phyloP scores from a whole-genome alignment of 768 basidiomycete species.

The Leccinum sublutescens region DNA sequence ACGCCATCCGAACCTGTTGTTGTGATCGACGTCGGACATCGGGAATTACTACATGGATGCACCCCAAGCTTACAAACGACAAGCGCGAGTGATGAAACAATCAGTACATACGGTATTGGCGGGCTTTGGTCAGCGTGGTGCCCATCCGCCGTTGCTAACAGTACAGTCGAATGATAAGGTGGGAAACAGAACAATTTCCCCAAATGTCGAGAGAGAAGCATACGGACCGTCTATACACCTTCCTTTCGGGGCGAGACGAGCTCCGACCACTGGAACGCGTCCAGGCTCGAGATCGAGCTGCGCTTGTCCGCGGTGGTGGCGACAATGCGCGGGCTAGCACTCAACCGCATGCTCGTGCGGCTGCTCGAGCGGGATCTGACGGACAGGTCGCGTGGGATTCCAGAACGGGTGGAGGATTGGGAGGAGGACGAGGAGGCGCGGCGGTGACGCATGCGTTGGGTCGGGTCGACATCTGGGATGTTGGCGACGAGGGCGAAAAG shows the following conservation, averaged over 20 bases:
- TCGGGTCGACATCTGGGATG: slow-evolving; percentile 73
- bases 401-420: slow-evolving; percentile 43
- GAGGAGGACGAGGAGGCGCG: slow-evolving; percentile 75
- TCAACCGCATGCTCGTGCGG: slow-evolving; percentile 37
- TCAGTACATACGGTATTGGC: slow-evolving; percentile 7
- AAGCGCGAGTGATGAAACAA: background rate
- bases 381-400: slow-evolving; percentile 34
- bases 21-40: background rate
- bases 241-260: slow-evolving; percentile 32
- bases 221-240: slow-evolving; percentile 13
- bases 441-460: slow-evolving; percentile 74
- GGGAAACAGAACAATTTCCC: background rate
- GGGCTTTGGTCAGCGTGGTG: background rate
- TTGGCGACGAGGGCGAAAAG: slow-evolving; percentile 75
- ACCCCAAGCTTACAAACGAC: slow-evolving; percentile 7
- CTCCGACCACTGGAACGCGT: slow-evolving; percentile 35
- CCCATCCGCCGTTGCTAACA: background rate
- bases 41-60: background rate
- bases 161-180: slow-evolving; percentile 7
- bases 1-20: background rate
- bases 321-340: slow-evolving; percentile 33
- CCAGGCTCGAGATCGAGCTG: slow-evolving; percentile 31
- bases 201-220: background rate
- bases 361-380: slow-evolving; percentile 44
- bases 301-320: slow-evolving; percentile 31